Evolutionary conservation across 306 rosid species (phyloP), one percentile per base, ranked within the genome.

Genomic region (Begonia peltatifolia): DNA sequence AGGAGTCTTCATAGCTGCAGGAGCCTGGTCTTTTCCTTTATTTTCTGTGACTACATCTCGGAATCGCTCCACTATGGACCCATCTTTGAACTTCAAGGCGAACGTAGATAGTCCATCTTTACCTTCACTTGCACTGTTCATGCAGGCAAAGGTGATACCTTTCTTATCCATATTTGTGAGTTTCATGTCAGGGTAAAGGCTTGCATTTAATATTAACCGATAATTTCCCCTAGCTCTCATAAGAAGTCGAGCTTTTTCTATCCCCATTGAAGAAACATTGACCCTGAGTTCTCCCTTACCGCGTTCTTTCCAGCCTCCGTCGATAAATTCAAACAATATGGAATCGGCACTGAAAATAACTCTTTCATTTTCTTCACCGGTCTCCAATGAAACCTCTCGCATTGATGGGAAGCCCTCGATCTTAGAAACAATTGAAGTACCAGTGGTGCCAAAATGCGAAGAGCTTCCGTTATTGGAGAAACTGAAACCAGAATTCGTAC

Each of bases 71-170:
- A 83, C 79, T 6, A 78, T 60, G 52, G 94, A 69, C 9, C 53
- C 79, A 46, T 90, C 99, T 64, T 77, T 86, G 87, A 90, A 90
- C 69, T 83, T 90, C 79, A 90, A 71, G 49, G 95, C 99, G 66
- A 78, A 73, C 41, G 95, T 90, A 12, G 99, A 78, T 57, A 90
- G 84, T 42, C 89, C 76, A 15, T 60, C 76, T 36, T 78, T 73
- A 46, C 74, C 87, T 58, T 90, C 97, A 44, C 70, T 79, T 1
- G 84, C 69, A 62, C 96, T 87, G 65, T 87, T 87, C 67, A 87
- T 47, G 80, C 97, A 90, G 44, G 95, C 93, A 76, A 90, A 90
- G 13, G 95, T 83, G 15, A 90, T 74, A 43, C 97, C 99, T 61
- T 73, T 85, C 74, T 86, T 86, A 14, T 90, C 95, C 97, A 90